Conservation (phyloP, 2,329 filamentous ascomycete species). For the Aspergillus unguis region DNA sequence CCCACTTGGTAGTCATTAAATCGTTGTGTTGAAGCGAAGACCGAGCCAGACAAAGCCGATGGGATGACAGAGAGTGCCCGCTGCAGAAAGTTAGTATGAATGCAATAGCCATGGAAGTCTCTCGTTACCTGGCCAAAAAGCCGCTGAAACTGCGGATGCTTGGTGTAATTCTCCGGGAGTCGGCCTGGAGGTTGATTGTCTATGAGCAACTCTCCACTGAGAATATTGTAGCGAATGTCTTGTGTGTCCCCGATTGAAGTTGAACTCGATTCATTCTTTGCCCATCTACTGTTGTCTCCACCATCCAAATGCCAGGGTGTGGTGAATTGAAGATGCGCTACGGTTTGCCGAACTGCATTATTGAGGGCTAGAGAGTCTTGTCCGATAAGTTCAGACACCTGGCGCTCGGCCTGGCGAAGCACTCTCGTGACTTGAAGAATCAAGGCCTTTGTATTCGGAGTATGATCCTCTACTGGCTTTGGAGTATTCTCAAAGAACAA, state of each 20-base stretch:
- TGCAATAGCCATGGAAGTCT: not conserved
- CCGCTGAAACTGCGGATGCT: constrained; percentile 5
- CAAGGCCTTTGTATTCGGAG: not conserved
- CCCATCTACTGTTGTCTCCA: constrained; percentile 7
- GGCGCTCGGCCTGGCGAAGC: constrained; percentile 5
- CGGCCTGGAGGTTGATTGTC: constrained; percentile 15
- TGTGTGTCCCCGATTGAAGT: not conserved
- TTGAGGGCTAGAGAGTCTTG: constrained; percentile 6
- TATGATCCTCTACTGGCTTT: not conserved
- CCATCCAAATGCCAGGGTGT: constrained; percentile 3
- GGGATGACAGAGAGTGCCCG: constrained; percentile 32
- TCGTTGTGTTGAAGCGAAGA: constrained; percentile 29
- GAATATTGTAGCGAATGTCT: constrained; percentile 11
- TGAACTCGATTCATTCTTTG: not conserved
- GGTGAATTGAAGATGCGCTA: not conserved
- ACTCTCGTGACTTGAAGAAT: constrained; percentile 8
- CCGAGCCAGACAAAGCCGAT: constrained; percentile 34
- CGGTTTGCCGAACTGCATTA: constrained; percentile 5
- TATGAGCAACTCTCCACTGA: constrained; percentile 16
- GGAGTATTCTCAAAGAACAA: constrained; percentile 14
- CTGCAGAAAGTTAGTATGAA: constrained; percentile 6
- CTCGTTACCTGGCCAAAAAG: constrained; percentile 11
- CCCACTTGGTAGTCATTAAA: constrained; percentile 26
- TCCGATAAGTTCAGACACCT: constrained; percentile 4
- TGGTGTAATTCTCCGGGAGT: constrained; percentile 13